Base-by-base conservation (phyloP, 208 protist species). In the Tritrichomonas musculus region DNA sequence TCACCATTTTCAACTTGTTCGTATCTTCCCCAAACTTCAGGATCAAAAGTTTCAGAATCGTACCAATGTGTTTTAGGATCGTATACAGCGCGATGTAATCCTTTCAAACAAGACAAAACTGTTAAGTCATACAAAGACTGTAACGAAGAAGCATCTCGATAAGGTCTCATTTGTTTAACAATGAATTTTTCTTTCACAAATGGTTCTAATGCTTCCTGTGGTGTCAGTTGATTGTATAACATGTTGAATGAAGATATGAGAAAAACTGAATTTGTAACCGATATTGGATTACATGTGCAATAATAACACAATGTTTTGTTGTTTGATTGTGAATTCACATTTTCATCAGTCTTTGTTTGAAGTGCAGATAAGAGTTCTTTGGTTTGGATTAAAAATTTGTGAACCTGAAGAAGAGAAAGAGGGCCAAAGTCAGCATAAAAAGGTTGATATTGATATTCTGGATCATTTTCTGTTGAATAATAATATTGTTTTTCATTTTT, bases 61-160 rank as follows among this genome's bases (percentile, higher is more conserved):
- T 98, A 95, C 92, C 97, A 98, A 22, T 95, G 95, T 22, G 96
- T 93, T 60, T 93, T 77, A n/a, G n/a, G n/a, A n/a, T n/a, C n/a
- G n/a, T n/a, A n/a, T 8, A 96, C 93, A 1, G 96, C 98, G 41
- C 95, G 94, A 47, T 96, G 82, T 27, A 98, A 93, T 30, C 96
- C 97, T 44, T 88, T 75, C 66, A 97, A 92, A 66, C 97, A 96
- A 93, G 98, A 96, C 11, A 96, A 88, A 22, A 98, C 92, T 30
- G 96, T 96, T 50, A 98, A 95, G 36, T 97, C 96, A 94, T 93
- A 97, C 27, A 92, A 95, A 0, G 92, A 96, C 39, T 60, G 95
- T 49, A 97, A 97, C 60, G 96, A 95, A 73, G 96, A 97, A 25
- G 98, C 98, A 94, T 99, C 98, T 55, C 98, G 95, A 95, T 98